phyloP scores from a whole-genome alignment of 805 yeast genomes.

The Myxozyma sirexii region DNA sequence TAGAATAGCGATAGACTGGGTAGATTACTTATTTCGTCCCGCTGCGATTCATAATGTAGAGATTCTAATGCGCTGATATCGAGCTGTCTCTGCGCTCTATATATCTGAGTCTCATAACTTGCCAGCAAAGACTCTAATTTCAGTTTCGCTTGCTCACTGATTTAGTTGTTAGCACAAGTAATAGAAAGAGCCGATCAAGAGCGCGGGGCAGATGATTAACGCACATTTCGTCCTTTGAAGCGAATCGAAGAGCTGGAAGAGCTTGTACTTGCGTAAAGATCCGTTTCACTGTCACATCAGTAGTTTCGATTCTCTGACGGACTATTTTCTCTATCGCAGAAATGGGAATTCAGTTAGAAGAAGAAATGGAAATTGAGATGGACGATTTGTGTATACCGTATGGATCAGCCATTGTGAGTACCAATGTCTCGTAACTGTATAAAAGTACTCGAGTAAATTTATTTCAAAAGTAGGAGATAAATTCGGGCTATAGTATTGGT shows the following conservation, averaged over 20 bases:
- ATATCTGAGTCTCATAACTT: constrained; percentile 7
- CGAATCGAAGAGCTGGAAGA: constrained; percentile 10
- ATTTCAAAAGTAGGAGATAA: too few species aligned
- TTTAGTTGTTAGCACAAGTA: neutral
- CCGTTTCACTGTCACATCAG: constrained; percentile 14
- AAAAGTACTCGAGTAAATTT: too few species aligned
- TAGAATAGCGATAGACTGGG: constrained; percentile 1
- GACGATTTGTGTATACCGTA: neutral
- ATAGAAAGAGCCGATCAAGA: neutral
- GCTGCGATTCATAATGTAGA: constrained; percentile 30
- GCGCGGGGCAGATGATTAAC: neutral
- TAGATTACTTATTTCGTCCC: constrained; percentile 21
- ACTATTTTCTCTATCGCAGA: constrained; percentile 4
- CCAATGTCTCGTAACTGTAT: too few species aligned
- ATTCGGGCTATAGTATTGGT: too few species aligned
- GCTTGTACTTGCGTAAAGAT: constrained; percentile 16
- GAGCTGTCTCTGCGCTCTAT: constrained; percentile 32
- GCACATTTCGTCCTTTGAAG: constrained; percentile 9
- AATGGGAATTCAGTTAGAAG: neutral
- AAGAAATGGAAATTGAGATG: neutral
- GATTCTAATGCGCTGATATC: constrained; percentile 34
- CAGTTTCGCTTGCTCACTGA: constrained; percentile 8
- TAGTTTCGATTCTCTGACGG: constrained; percentile 19
- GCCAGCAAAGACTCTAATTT: constrained; percentile 9
- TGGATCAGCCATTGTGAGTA: constrained; percentile 7